phyloP scores from a whole-genome alignment of 106 monocot species.

The Xerophyta viscosa region DNA sequence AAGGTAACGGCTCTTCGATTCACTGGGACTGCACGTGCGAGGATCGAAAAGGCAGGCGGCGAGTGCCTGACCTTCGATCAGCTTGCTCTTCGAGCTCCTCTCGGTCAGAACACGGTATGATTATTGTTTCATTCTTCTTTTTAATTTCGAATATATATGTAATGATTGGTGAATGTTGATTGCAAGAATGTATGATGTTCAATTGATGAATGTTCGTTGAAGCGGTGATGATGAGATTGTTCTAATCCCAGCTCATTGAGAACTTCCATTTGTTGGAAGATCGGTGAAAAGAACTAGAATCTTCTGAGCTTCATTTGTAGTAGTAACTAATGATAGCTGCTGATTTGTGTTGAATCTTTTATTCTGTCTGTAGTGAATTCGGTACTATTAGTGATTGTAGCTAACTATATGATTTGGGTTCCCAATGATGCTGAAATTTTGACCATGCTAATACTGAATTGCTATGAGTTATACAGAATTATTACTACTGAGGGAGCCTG shows the following conservation, averaged over 20 bases:
- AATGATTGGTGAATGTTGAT: too few relatives aligned
- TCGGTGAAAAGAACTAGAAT: slow-evolving; percentile 6
- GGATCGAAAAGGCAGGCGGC: slow-evolving; percentile 47
- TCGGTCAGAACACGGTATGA: slow-evolving; percentile 54
- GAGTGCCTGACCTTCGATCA: slow-evolving; percentile 56
- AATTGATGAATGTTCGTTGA: too few relatives aligned
- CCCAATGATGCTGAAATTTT: not conserved
- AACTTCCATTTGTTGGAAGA: slow-evolving; percentile 8
- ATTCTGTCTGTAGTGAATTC: too few relatives aligned
- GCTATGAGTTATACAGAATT: not conserved
- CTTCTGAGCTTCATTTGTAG: slow-evolving; percentile 16
- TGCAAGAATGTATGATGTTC: too few relatives aligned
- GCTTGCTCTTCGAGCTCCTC: slow-evolving; percentile 40
- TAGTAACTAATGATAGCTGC: too few relatives aligned
- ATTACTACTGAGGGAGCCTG: not conserved
- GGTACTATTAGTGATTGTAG: not conserved
- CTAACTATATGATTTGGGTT: not conserved
- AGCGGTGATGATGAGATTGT: slow-evolving; percentile 23
- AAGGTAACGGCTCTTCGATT: slow-evolving; percentile 44
- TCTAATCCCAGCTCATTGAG: slow-evolving; percentile 29
- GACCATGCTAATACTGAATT: slow-evolving; percentile 3
- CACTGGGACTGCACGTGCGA: slow-evolving; percentile 35
- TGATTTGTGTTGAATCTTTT: too few relatives aligned
- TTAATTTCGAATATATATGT: too few relatives aligned
- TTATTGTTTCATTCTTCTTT: too few relatives aligned